Evolutionary conservation across 2,329 filamentous ascomycete species (phyloP).

Genomic region (Scedosporium boydii): DNA sequence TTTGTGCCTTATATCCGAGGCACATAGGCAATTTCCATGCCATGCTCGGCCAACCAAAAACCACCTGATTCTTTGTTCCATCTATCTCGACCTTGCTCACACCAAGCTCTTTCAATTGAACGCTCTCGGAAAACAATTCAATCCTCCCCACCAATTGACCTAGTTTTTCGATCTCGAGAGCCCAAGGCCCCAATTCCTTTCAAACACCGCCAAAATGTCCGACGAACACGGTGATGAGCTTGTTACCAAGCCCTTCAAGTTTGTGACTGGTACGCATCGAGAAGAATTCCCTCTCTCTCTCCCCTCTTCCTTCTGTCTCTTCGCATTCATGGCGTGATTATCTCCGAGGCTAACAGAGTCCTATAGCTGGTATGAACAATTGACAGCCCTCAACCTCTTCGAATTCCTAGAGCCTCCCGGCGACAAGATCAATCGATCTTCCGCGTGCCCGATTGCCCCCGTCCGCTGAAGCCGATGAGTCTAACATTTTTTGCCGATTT

Average conservation of each 20-base stretch:
- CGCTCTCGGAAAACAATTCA: conserved; percentile 1
- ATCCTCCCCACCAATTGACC: neutral
- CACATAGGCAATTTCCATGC: conserved; percentile 1
- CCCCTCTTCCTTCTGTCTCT: neutral
- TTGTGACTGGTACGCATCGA: conserved; percentile 79
- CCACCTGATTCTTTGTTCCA: conserved; percentile 27
- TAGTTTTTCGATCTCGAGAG: neutral
- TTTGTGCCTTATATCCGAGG: conserved; percentile 22
- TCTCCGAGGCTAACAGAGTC: conserved; percentile 31
- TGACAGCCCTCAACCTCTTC: neutral
- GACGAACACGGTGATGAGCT: conserved; percentile 71
- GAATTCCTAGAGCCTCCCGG: neutral
- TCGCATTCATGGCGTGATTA: conserved; percentile 20
- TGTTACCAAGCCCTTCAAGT: conserved; percentile 99
- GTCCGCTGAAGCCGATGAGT: neutral
- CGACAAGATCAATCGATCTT: neutral
- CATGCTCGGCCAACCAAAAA: conserved; percentile 14
- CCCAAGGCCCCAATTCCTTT: neutral
- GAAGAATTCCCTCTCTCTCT: conserved; percentile 26
- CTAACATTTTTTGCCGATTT: conserved; percentile 2
- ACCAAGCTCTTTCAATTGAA: conserved; percentile 5
- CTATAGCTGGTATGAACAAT: conserved; percentile 32
- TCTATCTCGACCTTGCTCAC: neutral
- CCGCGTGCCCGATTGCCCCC: neutral
- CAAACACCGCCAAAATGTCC: conserved; percentile 63